Evolutionary conservation across 148 eudicot species (phyloP).

Genomic region (Tetragonia tetragonoides): DNA sequence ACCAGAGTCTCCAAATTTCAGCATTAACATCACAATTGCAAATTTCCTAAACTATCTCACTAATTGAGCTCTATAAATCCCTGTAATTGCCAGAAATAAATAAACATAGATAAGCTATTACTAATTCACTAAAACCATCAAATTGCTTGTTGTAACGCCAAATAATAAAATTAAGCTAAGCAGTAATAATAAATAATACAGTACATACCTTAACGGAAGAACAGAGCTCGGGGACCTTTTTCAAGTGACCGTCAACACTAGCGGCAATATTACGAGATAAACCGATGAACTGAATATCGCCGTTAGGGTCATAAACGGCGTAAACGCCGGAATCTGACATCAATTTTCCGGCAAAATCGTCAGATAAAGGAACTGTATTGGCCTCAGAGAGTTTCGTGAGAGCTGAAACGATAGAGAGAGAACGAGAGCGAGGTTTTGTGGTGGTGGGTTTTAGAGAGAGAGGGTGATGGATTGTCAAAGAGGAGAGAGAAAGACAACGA

Average conservation of each 20-base stretch:
- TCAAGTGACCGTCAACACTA: conserved; percentile 52
- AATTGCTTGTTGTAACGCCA: too few relatives aligned
- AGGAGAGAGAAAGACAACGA: conserved; percentile 7
- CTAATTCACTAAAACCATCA: too few relatives aligned
- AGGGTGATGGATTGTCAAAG: conserved; percentile 22
- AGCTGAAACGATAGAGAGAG: conserved; percentile 37
- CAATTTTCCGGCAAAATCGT: conserved; percentile 29
- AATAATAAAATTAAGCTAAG: too few relatives aligned
- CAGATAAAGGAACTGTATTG: conserved; percentile 28
- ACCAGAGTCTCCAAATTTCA: too few relatives aligned
- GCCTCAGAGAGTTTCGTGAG: conserved; percentile 55
- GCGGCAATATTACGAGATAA: conserved; percentile 67
- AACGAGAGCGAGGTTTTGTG: conserved; percentile 28
- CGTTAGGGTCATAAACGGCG: conserved; percentile 55
- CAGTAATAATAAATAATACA: not conserved
- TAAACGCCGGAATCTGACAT: conserved; percentile 68
- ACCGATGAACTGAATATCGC: conserved; percentile 82
- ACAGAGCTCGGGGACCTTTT: conserved; percentile 75
- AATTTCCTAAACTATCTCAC: too few relatives aligned
- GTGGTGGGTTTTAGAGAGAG: conserved; percentile 30
- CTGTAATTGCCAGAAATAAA: too few relatives aligned
- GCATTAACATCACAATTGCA: too few relatives aligned
- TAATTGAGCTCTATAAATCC: too few relatives aligned
- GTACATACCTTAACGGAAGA: conserved; percentile 65
- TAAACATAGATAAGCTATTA: too few relatives aligned